Evolutionary conservation across 1,284 basidiomycete species (phyloP).

Genomic region (Thecaphora thlaspeos): DNA sequence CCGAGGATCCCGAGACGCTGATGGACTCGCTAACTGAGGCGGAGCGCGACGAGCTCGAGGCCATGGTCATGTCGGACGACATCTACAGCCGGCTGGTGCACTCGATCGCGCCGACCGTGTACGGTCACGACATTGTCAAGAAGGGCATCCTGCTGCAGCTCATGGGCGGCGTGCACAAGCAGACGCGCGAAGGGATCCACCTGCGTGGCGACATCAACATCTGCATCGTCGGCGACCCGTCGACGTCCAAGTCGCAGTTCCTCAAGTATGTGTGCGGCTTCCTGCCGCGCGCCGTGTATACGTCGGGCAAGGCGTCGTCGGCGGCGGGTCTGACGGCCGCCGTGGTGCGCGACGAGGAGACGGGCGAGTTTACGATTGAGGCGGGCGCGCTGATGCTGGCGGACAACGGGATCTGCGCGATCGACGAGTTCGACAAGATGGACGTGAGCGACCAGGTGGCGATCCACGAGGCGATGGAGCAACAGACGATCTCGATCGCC

Average conservation of each 20-base stretch:
- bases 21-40: constrained; percentile 96
- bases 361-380: constrained; percentile 99
- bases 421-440: constrained; percentile 99
- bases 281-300: constrained; percentile 95
- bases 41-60: constrained; percentile 88
- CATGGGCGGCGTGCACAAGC: constrained; percentile 92
- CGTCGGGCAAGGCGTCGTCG: constrained; percentile 94
- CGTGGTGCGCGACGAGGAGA: constrained; percentile 98
- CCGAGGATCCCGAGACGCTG: constrained; percentile 85
- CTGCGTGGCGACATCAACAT: constrained; percentile 97
- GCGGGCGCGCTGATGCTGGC: constrained; percentile 96
- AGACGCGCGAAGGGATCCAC: constrained; percentile 95
- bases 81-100: constrained; percentile 78
- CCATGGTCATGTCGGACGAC: constrained; percentile 87
- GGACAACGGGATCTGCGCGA: constrained; percentile 99
- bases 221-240: constrained; percentile 98
- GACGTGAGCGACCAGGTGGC: constrained; percentile 95
- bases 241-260: constrained; percentile 97
- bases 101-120: constrained; percentile 93
- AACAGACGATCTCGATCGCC: constrained; percentile 98
- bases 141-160: constrained; percentile 91
- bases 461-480: constrained; percentile 99
- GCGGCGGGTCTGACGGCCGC: constrained; percentile 98
- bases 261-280: constrained; percentile 99
- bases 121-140: constrained; percentile 96